Conservation (phyloP, 805 yeast species). For the Phaffomyces opuntiae region DNA sequence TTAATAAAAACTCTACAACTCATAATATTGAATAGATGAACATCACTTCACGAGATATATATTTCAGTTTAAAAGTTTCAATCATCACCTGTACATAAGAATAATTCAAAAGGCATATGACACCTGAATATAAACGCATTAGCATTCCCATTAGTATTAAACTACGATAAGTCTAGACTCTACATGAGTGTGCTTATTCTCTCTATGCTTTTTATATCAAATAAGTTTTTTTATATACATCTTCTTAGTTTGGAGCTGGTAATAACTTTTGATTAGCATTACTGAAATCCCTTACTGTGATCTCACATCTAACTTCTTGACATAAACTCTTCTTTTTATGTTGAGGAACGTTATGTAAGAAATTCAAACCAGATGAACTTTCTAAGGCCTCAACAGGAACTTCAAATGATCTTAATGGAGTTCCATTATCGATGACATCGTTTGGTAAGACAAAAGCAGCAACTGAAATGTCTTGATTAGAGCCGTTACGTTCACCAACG, state of each 20-base stretch:
- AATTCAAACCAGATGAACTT: constrained; percentile 76
- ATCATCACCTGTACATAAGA: too few relatives aligned
- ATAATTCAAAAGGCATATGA: too few relatives aligned
- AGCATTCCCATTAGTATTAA: too few relatives aligned
- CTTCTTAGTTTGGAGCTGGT: constrained; percentile 6
- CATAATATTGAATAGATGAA: too few relatives aligned
- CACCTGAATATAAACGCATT: too few relatives aligned
- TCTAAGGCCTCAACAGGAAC: constrained; percentile 90
- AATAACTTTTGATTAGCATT: constrained; percentile 22
- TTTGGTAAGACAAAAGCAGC: constrained; percentile 96
- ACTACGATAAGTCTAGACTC: too few relatives aligned
- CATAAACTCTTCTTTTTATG: constrained; percentile 59
- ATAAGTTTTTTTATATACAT: background rate
- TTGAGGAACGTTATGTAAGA: constrained; percentile 62
- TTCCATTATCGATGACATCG: constrained; percentile 62
- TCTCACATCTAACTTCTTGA: constrained; percentile 69
- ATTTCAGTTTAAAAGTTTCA: too few relatives aligned
- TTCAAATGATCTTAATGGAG: constrained; percentile 67
- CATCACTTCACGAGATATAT: too few relatives aligned
- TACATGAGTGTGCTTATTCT: too few relatives aligned
- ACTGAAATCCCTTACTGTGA: constrained; percentile 74
- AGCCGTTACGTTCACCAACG: constrained; percentile 62
- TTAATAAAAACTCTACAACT: too few relatives aligned
- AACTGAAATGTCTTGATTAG: constrained; percentile 44
- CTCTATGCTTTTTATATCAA: too few relatives aligned